Conservation (phyloP, 768 basidiomycete genomes). For the Lyophyllum decastes region DNA sequence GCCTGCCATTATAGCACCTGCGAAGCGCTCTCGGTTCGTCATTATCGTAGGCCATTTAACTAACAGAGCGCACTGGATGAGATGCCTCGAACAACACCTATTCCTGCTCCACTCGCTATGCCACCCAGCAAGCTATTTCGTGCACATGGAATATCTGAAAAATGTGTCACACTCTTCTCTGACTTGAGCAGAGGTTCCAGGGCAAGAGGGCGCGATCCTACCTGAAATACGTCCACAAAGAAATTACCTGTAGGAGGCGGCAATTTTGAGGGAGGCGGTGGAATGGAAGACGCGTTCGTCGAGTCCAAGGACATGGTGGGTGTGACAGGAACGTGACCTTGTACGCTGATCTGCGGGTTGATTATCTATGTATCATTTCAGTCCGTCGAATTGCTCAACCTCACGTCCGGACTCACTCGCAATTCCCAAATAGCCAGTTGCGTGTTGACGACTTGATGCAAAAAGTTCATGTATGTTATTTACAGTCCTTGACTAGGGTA, state of each 20-base stretch:
- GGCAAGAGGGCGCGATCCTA: constrained; percentile 7
- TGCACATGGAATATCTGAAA: constrained; percentile 76
- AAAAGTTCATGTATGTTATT: background rate
- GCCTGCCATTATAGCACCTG: constrained; percentile 66
- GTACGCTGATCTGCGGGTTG: no score
- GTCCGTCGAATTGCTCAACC: no score
- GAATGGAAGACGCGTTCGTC: constrained; percentile 15
- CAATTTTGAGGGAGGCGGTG: constrained; percentile 34
- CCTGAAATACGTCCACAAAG: constrained; percentile 36
- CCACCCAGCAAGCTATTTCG: constrained; percentile 74
- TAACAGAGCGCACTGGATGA: constrained; percentile 51
- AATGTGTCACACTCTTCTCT: constrained; percentile 53
- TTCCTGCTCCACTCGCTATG: constrained; percentile 77
- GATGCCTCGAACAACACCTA: constrained; percentile 74
- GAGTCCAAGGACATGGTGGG: background rate
- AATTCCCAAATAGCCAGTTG: no score
- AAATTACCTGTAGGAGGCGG: constrained; percentile 41
- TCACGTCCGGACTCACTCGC: no score
- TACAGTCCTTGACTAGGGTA: background rate
- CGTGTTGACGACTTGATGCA: no score
- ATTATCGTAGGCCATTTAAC: background rate
- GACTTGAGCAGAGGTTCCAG: background rate
- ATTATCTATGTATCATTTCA: no score
- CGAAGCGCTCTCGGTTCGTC: background rate
- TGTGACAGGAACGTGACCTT: no score